Base-by-base conservation (phyloP, 1,284 basidiomycete genomes). In the Peniophora sp. region DNA sequence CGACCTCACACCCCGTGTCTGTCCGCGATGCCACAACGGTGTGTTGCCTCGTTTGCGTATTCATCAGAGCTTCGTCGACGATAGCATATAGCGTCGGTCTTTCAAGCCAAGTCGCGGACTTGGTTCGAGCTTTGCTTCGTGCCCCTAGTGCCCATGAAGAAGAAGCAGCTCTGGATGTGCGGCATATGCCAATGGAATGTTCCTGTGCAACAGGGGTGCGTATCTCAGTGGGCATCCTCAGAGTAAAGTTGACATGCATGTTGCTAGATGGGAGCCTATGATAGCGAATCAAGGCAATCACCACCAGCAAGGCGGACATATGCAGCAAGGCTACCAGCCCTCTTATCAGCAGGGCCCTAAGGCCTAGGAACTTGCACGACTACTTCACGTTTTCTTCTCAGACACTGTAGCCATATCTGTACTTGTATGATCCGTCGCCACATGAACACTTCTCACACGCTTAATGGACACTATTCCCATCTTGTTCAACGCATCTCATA, bases 121-220 rank as follows among this genome's bases (percentile, higher is more conserved):
- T 79, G 77, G 77, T 73, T 79, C 56, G 75, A 78, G 56, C 52
- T 79, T 19, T 79, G 71, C 58, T 75, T 73, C 58, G 65, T 79
- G 11, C 77, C 73, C 20, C 61, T 79, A 49, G 63, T 79, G 25
- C 77, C 77, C 0, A 64, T 79, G 62, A 62, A 51, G 22, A 68
- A 72, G 5, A 67, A 62, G 20, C 69, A 66, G 45, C 59, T 79
- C n/a, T 79, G 77, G 77, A 62, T 72, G 53, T 80, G 77, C 59
- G 64, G 67, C 16, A 74, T 77, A 53, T 79, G 77, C 56, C 72
- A 78, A 50, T 73, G 77, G 65, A 63, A 65, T 52, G 65, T 73
- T 16, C 67, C 69, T 0, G 61, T 71, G 55, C 75, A 78, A 54
- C 63, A 61, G 52, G 71, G 68, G 75, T 77, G 49, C 57, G 74